phyloP scores from a whole-genome alignment of 1,284 basidiomycete genomes.

The Tetrapyrgos nigripes region DNA sequence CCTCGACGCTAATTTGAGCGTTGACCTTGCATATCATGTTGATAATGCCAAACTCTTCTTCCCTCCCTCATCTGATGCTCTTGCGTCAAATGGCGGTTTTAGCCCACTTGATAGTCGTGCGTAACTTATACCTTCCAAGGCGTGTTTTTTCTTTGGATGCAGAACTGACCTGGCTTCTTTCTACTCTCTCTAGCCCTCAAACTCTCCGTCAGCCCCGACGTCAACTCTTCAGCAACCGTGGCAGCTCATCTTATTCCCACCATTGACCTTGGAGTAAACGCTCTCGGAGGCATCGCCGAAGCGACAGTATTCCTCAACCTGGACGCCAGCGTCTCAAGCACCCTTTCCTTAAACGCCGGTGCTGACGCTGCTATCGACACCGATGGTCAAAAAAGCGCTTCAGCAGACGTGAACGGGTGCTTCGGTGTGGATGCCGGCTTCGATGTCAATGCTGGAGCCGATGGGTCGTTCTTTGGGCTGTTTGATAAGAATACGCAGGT shows the following conservation, averaged over 20 bases:
- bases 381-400: background rate
- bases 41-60: slow-evolving; percentile 38
- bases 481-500: slow-evolving; percentile 20
- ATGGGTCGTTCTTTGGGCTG: slow-evolving; percentile 25
- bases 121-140: slow-evolving; percentile 17
- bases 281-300: slow-evolving; percentile 38
- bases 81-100: slow-evolving; percentile 32
- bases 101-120: slow-evolving; percentile 38
- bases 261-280: slow-evolving; percentile 45
- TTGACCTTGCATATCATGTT: slow-evolving; percentile 24
- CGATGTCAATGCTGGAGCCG: slow-evolving; percentile 24
- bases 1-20: slow-evolving; percentile 13
- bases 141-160: background rate
- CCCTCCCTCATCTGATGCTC: slow-evolving; percentile 38
- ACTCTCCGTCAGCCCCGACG: slow-evolving; percentile 41
- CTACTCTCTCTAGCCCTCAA: slow-evolving; percentile 35
- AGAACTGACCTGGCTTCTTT: background rate
- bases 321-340: slow-evolving; percentile 40
- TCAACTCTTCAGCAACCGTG: slow-evolving; percentile 38
- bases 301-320: slow-evolving; percentile 46
- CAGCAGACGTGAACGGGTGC: slow-evolving; percentile 8
- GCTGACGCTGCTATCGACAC: background rate
- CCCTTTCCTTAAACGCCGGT: slow-evolving; percentile 32
- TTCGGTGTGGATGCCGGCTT: slow-evolving; percentile 22
- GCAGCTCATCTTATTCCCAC: slow-evolving; percentile 50